Evolutionary conservation across 495 filamentous ascomycete genomes (phyloP).

Genomic region (Tuber microsphaerosporum): DNA sequence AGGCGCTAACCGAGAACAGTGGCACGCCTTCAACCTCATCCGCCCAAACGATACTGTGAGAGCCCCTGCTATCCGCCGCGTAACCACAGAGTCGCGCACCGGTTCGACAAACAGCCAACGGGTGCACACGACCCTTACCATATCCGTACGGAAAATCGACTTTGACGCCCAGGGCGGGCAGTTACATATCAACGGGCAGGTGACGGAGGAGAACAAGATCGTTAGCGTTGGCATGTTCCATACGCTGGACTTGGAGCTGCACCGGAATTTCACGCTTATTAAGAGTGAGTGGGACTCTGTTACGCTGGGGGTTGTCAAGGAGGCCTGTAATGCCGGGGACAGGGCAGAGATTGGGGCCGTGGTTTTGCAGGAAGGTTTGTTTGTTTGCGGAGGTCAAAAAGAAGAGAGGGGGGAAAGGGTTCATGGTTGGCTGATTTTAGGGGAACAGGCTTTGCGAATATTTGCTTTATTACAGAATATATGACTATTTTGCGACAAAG

Average conservation of each 20-base stretch:
- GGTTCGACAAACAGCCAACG: constrained; percentile 68
- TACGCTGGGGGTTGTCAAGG: constrained; percentile 66
- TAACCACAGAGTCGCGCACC: constrained; percentile 61
- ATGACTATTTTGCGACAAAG: constrained; percentile 82
- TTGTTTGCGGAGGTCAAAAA: neutral
- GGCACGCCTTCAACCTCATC: constrained; percentile 96
- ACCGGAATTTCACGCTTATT: constrained; percentile 77
- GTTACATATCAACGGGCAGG: constrained; percentile 76
- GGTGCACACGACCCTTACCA: constrained; percentile 69
- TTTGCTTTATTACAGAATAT: constrained; percentile 86
- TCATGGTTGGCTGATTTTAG: neutral
- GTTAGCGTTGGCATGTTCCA: constrained; percentile 80
- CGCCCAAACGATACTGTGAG: constrained; percentile 68
- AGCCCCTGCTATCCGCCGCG: constrained; percentile 74
- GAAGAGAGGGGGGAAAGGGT: neutral
- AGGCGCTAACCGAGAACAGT: constrained; percentile 49
- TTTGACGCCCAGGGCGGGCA: constrained; percentile 80
- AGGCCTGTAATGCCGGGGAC: constrained; percentile 68
- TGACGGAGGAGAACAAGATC: constrained; percentile 73
- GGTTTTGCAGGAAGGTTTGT: constrained; percentile 79
- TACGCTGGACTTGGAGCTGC: constrained; percentile 81
- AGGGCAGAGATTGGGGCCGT: constrained; percentile 77
- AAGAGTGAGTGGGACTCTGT: constrained; percentile 87
- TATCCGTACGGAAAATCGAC: constrained; percentile 74
- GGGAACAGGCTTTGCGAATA: constrained; percentile 58